Evolutionary conservation across 2,329 filamentous ascomycete species (phyloP).

Genomic region (Graphilbum sp.): DNA sequence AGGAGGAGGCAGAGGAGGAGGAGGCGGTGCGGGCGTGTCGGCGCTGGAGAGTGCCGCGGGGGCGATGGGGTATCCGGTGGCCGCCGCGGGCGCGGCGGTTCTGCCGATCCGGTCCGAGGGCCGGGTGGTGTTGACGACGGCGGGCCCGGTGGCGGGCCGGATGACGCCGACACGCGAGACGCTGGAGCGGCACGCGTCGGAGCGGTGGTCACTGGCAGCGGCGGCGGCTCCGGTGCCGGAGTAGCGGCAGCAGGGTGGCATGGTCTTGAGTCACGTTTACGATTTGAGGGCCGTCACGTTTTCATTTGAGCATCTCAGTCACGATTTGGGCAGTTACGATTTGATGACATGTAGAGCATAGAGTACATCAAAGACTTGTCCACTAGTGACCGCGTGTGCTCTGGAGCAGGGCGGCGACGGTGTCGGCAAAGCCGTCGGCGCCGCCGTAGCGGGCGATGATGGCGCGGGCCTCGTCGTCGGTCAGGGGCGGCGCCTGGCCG

Average conservation of each 20-base stretch:
- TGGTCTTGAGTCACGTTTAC: too few species aligned
- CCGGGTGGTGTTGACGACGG: not conserved
- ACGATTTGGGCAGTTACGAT: not conserved
- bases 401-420: slow-evolving; percentile 15
- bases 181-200: slow-evolving; percentile 4
- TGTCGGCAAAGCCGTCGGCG: slow-evolving; percentile 40
- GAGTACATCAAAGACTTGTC: too few species aligned
- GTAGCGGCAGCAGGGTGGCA: not conserved
- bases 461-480: slow-evolving; percentile 8
- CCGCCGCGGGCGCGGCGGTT: too few species aligned
- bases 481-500: slow-evolving; percentile 2
- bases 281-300: too few species aligned
- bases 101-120: not conserved
- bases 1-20: too few species aligned
- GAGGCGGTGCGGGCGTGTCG: too few species aligned
- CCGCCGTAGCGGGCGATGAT: slow-evolving; percentile 36
- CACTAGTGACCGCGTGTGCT: too few species aligned
- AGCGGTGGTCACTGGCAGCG: slow-evolving; percentile 3
- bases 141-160: not conserved
- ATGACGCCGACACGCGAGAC: slow-evolving; percentile 8
- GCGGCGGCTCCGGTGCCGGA: not conserved
- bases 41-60: not conserved
- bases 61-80: not conserved
- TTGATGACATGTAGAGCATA: too few species aligned
- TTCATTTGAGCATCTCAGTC: too few species aligned